Conservation (phyloP, 495 filamentous ascomycete genomes). For the Aspergillus sclerotiicarbonarius region DNA sequence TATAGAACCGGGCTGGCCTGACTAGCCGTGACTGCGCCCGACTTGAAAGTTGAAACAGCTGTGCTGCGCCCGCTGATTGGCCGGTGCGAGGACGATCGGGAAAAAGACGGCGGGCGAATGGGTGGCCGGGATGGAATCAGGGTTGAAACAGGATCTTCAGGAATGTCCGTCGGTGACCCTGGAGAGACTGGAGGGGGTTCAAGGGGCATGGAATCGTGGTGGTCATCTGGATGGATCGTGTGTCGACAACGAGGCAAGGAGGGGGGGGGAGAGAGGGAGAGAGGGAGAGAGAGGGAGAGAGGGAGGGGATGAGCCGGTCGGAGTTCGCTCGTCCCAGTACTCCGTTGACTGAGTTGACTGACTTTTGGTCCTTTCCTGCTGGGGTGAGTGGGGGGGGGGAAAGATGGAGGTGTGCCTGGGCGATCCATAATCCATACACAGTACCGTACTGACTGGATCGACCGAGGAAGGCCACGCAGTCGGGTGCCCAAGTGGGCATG, state of each 20-base stretch:
- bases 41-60: background rate
- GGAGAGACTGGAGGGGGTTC: background rate
- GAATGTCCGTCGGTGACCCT: background rate
- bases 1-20: background rate
- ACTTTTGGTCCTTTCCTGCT: too few species aligned
- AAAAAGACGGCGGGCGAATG: background rate
- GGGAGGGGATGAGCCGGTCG: too few species aligned
- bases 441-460: too few species aligned
- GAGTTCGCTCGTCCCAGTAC: too few species aligned
- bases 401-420: too few species aligned
- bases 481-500: background rate
- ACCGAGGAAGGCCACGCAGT: background rate
- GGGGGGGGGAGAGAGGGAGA: background rate
- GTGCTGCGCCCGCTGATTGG: background rate
- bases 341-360: too few species aligned
- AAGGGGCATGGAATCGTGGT: background rate
- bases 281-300: background rate
- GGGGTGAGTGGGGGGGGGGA: too few species aligned
- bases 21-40: background rate
- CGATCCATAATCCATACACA: too few species aligned
- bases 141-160: background rate
- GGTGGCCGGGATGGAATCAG: background rate
- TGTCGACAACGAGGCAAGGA: background rate
- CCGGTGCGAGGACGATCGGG: background rate
- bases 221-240: background rate